A percentile compares a stretch with the other conserved stretches of the same genome.
These are phyloP conservation scores for Boletus barrowsii DNA, from an alignment of 768 basidiomycete genomes.

Conservation along the genomic window DNA sequence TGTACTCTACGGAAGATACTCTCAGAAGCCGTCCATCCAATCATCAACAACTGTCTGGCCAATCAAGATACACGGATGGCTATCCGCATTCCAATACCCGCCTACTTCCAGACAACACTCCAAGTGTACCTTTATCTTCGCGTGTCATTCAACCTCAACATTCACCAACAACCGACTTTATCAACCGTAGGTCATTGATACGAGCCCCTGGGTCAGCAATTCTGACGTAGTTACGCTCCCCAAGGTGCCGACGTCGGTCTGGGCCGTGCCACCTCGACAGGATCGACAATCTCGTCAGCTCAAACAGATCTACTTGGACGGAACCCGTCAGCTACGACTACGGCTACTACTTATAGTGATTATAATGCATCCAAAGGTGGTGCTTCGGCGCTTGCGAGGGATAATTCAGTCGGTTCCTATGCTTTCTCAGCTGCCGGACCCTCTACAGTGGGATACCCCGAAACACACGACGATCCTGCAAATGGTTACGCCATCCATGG, in stretches of 20 bases:
- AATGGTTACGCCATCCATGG: slow-evolving; percentile 18
- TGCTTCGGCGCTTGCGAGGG: slow-evolving; percentile 13
- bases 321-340: slow-evolving; percentile 25
- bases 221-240: slow-evolving; percentile 3
- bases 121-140: slow-evolving; percentile 7
- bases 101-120: slow-evolving; percentile 11
- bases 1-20: slow-evolving; percentile 21
- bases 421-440: slow-evolving; percentile 20
- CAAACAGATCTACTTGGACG: slow-evolving; percentile 24
- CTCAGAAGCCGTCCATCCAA: slow-evolving; percentile 15
- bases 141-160: slow-evolving; percentile 18
- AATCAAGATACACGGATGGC: slow-evolving; percentile 19
- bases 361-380: slow-evolving; percentile 15
- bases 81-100: slow-evolving; percentile 12
- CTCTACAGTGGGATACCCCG: slow-evolving; percentile 20
- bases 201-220: not conserved
- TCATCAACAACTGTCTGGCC: slow-evolving; percentile 20
- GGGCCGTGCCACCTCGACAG: slow-evolving; percentile 28
- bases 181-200: slow-evolving; percentile 20
- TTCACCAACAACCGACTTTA: slow-evolving; percentile 20
- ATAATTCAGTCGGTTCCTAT: slow-evolving; percentile 17
- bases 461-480: slow-evolving; percentile 14
- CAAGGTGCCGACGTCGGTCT: slow-evolving; percentile 19
- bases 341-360: slow-evolving; percentile 22
- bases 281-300: slow-evolving; percentile 28